phyloP scores from a whole-genome alignment of 495 filamentous ascomycete species.

The Penicillium odoratum region DNA sequence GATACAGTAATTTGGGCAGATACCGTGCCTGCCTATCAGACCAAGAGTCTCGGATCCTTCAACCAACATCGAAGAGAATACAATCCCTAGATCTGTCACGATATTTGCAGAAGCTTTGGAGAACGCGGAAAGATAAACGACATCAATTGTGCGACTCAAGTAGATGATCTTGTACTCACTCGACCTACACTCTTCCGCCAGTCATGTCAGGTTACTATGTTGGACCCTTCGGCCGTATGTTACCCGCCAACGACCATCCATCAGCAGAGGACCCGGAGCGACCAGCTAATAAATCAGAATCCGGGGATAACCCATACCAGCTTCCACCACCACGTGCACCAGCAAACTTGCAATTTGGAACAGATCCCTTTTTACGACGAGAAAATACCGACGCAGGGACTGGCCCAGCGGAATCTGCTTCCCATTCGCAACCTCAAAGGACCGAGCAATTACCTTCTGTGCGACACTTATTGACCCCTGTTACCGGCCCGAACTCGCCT shows the following conservation, averaged over 20 bases:
- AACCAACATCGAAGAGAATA: not conserved
- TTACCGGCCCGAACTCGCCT: conserved; percentile 32
- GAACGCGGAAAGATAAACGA: not conserved
- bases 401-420: conserved; percentile 16
- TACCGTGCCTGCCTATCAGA: not conserved
- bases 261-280: conserved; percentile 31
- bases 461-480: conserved; percentile 47
- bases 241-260: conserved; percentile 35
- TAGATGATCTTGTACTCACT: not conserved
- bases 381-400: conserved; percentile 30
- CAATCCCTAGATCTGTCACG: not conserved
- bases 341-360: conserved; percentile 43
- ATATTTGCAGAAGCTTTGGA: not conserved
- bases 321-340: conserved; percentile 51
- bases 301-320: conserved; percentile 45
- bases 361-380: conserved; percentile 39
- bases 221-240: conserved; percentile 53
- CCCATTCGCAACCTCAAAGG: conserved; percentile 19
- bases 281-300: conserved; percentile 37
- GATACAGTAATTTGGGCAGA: not conserved
- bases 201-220: conserved; percentile 46
- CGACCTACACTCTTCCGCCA: not conserved
- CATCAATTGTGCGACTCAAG: not conserved
- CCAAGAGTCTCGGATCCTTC: not conserved
- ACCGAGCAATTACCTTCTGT: conserved; percentile 47